A percentile compares a stretch with the other conserved stretches of the same genome.
Evolutionary conservation across 2,329 filamentous ascomycete species (phyloP).

Genomic region (Hypoxylon sp.): DNA sequence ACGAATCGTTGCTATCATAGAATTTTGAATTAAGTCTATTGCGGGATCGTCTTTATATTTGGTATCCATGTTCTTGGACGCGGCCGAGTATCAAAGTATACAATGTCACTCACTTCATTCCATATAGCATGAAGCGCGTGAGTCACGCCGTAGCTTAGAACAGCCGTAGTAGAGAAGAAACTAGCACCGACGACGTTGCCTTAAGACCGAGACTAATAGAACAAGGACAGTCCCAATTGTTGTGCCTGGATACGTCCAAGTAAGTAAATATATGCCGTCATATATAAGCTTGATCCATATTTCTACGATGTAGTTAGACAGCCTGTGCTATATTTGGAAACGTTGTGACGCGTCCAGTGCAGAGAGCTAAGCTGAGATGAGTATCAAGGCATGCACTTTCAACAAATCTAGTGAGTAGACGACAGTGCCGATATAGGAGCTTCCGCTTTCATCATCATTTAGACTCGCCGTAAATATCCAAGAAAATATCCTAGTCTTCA

Average conservation of each 20-base stretch:
- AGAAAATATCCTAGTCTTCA: conserved; percentile 4
- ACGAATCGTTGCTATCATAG: conserved; percentile 9
- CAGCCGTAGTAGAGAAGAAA: neutral
- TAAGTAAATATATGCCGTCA: neutral
- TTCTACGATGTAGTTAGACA: too few species aligned
- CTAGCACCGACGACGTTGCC: neutral
- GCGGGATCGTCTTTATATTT: neutral
- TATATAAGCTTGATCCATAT: too few species aligned
- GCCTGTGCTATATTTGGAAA: conserved; percentile 18
- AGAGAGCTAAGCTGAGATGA: conserved; percentile 2
- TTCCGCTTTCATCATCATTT: neutral
- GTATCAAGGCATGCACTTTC: conserved; percentile 1
- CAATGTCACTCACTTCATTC: neutral
- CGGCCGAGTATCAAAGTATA: neutral
- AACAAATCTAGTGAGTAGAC: neutral
- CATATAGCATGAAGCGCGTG: neutral
- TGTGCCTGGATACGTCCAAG: neutral
- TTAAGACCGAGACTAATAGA: conserved; percentile 13
- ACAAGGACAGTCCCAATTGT: conserved; percentile 6
- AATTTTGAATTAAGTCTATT: neutral
- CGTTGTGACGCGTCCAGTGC: conserved; percentile 2
- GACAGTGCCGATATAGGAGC: conserved; percentile 31
- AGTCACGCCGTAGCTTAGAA: neutral
- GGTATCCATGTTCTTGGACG: neutral
- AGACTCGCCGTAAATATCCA: neutral